Evolutionary conservation across 495 filamentous ascomycete species (phyloP).

Genomic region (Clavariopsis aquatica): DNA sequence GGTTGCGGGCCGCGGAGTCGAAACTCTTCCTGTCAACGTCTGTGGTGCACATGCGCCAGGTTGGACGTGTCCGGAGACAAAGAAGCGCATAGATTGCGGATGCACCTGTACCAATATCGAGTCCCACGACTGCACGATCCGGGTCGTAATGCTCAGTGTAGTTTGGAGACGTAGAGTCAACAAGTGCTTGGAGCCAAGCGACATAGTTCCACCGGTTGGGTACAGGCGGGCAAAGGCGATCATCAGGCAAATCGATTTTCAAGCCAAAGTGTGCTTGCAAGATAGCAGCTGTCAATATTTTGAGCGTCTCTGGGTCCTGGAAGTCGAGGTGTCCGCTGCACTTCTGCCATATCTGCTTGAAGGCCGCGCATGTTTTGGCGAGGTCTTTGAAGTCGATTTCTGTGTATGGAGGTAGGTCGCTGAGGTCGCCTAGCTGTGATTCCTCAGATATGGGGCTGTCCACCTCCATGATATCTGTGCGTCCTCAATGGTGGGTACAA

Average conservation of each 20-base stretch:
- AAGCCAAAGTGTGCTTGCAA: conserved; percentile 75
- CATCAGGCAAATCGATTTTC: conserved; percentile 65
- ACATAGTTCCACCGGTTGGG: conserved; percentile 72
- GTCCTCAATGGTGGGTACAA: neutral
- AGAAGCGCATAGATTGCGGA: conserved; percentile 90
- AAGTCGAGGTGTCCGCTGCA: conserved; percentile 75
- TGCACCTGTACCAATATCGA: conserved; percentile 91
- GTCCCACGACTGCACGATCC: conserved; percentile 61
- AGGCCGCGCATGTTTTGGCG: conserved; percentile 58
- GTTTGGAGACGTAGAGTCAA: conserved; percentile 68
- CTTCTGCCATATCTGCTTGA: conserved; percentile 51
- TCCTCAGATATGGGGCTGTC: neutral
- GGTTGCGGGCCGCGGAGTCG: conserved; percentile 63
- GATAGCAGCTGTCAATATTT: conserved; percentile 76
- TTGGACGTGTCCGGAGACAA: conserved; percentile 63
- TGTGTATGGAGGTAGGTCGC: conserved; percentile 49
- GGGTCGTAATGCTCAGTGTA: conserved; percentile 59
- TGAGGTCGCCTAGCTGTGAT: neutral
- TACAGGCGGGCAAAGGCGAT: conserved; percentile 90
- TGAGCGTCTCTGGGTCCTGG: conserved; percentile 71
- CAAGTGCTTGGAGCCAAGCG: conserved; percentile 80
- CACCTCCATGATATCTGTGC: neutral
- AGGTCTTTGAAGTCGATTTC: conserved; percentile 63
- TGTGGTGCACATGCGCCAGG: conserved; percentile 55
- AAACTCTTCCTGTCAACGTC: conserved; percentile 80